phyloP scores from a whole-genome alignment of 257 asterid genomes.

The Plantago ovata region DNA sequence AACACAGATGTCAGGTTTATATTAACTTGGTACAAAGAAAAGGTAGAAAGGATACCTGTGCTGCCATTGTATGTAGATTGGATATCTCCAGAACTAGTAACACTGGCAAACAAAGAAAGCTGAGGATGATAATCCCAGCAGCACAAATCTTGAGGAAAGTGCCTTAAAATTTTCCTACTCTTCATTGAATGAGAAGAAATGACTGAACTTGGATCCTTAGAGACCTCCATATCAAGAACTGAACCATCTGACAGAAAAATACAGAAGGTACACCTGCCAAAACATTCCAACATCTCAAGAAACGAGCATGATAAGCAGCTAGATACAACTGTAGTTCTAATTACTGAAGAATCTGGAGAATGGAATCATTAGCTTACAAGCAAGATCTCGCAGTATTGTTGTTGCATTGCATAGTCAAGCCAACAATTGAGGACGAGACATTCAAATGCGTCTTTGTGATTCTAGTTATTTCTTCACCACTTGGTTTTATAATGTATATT shows the following conservation, averaged over 20 bases:
- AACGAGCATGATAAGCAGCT: constrained; percentile 6
- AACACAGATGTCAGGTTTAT: constrained; percentile 10
- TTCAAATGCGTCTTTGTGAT: constrained; percentile 62
- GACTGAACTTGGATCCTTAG: constrained; percentile 80
- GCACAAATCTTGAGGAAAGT: constrained; percentile 51
- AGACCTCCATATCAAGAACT: constrained; percentile 75
- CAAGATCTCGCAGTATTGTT: constrained; percentile 49
- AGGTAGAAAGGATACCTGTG: constrained; percentile 34
- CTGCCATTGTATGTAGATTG: constrained; percentile 36
- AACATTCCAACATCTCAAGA: constrained; percentile 22
- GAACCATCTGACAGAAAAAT: constrained; percentile 77
- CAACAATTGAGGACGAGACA: constrained; percentile 59
- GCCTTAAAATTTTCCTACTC: constrained; percentile 38
- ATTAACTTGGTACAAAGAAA: constrained; percentile 12
- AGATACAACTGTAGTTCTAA: constrained; percentile 21
- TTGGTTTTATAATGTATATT: constrained; percentile 67
- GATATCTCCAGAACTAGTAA: constrained; percentile 46
- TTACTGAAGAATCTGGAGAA: constrained; percentile 19
- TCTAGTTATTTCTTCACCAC: constrained; percentile 90
- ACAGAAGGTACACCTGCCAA: constrained; percentile 80
- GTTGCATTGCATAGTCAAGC: constrained; percentile 65
- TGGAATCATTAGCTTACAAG: constrained; percentile 48
- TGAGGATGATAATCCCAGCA: constrained; percentile 76
- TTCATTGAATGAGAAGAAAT: constrained; percentile 47
- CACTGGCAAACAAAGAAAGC: constrained; percentile 50